Conservation (phyloP, 2,329 filamentous ascomycete species). For the Fusarium annulatum region DNA sequence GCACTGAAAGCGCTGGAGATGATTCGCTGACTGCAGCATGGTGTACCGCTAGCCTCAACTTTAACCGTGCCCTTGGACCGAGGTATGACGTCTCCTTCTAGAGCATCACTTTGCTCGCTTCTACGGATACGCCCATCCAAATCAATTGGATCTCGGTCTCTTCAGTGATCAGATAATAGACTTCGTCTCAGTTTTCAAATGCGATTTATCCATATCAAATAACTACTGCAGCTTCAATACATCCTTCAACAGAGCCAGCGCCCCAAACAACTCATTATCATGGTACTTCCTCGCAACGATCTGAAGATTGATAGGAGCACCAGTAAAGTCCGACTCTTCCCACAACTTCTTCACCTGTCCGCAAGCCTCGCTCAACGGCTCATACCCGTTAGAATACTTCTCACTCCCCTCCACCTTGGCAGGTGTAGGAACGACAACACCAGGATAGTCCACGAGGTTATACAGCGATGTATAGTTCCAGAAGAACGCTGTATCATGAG, state of each 20-base stretch:
- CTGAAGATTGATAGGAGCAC: slow-evolving; percentile 4
- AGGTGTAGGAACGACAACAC: slow-evolving; percentile 65
- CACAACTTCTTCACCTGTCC: slow-evolving; percentile 5
- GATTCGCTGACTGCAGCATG: neutral
- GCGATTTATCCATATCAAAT: rapidly evolving
- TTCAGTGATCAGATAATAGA: rapidly evolving
- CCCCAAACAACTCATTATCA: slow-evolving; percentile 6
- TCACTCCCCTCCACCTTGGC: slow-evolving; percentile 6
- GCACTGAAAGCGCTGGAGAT: neutral
- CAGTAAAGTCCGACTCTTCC: neutral
- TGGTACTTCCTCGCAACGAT: slow-evolving; percentile 4
- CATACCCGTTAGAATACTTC: neutral
- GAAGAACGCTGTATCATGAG: slow-evolving; percentile 51
- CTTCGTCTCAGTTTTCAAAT: rapidly evolving
- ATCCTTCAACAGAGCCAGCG: neutral
- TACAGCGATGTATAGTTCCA: slow-evolving; percentile 74
- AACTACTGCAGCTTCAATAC: neutral
- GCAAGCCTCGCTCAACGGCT: slow-evolving; percentile 3
- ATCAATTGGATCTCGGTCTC: rapidly evolving
- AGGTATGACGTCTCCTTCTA: neutral
- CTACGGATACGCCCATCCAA: neutral
- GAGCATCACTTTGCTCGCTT: neutral
- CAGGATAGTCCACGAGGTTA: slow-evolving; percentile 74
- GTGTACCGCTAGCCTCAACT: neutral
- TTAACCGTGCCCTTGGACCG: neutral